phyloP scores from a whole-genome alignment of 352 stramenopile species.

The Sclerospora graminicola region DNA sequence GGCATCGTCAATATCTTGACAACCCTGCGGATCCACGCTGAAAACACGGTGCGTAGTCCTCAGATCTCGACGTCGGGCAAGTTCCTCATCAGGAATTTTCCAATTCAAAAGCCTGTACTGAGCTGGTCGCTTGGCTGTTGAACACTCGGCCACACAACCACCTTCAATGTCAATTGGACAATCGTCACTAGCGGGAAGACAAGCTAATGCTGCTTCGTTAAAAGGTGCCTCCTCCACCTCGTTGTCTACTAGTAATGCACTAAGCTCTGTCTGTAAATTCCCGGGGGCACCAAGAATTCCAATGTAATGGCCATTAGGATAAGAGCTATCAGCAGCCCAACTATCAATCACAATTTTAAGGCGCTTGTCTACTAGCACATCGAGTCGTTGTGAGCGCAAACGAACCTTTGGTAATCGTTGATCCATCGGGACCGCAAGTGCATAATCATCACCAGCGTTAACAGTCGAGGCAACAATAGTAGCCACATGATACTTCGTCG shows the following conservation, averaged over 20 bases:
- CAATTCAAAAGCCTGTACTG: constrained; percentile 55
- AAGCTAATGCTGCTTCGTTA: constrained; percentile 77
- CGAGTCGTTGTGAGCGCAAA: constrained; percentile 68
- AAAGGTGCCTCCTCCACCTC: constrained; percentile 79
- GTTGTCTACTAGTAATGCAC: constrained; percentile 71
- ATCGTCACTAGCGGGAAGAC: constrained; percentile 44
- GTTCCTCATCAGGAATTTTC: constrained; percentile 45
- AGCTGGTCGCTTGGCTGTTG: constrained; percentile 55
- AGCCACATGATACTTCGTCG: constrained; percentile 49
- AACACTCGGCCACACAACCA: constrained; percentile 56
- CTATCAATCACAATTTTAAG: constrained; percentile 79
- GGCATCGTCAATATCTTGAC: constrained; percentile 87
- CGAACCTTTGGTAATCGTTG: constrained; percentile 68
- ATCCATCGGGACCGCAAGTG: constrained; percentile 77
- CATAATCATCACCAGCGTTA: constrained; percentile 44
- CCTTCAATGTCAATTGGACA: constrained; percentile 49
- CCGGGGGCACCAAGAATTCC: constrained; percentile 51
- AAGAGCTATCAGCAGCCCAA: constrained; percentile 67
- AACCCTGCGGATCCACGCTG: constrained; percentile 82
- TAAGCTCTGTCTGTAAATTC: constrained; percentile 68
- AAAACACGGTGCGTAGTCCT: constrained; percentile 68
- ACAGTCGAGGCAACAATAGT: constrained; percentile 67
- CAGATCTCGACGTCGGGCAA: constrained; percentile 49
- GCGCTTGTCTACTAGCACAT: constrained; percentile 61
- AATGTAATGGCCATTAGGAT: constrained; percentile 76